Conservation (phyloP, 2,329 filamentous ascomycete genomes). For the Alternaria brassicicola region DNA sequence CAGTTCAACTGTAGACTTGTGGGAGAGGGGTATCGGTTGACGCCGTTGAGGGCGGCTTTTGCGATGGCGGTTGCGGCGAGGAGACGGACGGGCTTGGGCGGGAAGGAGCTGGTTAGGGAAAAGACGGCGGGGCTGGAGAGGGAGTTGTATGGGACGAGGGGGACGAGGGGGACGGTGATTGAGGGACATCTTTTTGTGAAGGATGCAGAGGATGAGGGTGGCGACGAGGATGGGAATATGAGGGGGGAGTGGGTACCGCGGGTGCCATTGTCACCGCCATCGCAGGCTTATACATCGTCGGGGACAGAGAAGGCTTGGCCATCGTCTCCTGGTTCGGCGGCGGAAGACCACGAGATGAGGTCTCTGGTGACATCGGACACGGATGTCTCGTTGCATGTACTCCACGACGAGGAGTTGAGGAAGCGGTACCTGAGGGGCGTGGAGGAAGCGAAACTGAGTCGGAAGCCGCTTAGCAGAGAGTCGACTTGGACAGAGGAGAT, state of each 20-base stretch:
- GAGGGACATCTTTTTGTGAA: slow-evolving; percentile 19
- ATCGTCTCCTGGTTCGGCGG: background rate
- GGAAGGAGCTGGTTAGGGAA: slow-evolving; percentile 24
- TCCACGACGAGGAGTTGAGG: background rate
- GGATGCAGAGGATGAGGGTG: slow-evolving; percentile 11
- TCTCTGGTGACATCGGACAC: background rate
- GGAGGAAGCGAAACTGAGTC: background rate
- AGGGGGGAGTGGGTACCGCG: background rate
- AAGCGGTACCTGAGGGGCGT: background rate
- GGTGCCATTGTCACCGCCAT: background rate
- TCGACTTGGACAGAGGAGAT: background rate
- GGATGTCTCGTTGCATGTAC: background rate
- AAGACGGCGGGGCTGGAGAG: slow-evolving; percentile 25
- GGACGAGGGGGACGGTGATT: slow-evolving; percentile 20
- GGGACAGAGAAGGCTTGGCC: background rate
- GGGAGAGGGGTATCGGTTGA: slow-evolving; percentile 37
- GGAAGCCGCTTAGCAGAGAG: background rate
- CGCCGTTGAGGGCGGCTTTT: slow-evolving; percentile 41
- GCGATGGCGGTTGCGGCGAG: slow-evolving; percentile 32
- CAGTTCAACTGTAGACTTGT: slow-evolving; percentile 35
- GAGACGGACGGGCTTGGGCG: slow-evolving; percentile 27
- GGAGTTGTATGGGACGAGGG: slow-evolving; percentile 24
- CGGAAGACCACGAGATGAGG: background rate
- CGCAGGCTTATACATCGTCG: background rate
- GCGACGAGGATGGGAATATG: background rate